phyloP scores from a whole-genome alignment of 495 filamentous ascomycete species.

The Penicillium goetzii region DNA sequence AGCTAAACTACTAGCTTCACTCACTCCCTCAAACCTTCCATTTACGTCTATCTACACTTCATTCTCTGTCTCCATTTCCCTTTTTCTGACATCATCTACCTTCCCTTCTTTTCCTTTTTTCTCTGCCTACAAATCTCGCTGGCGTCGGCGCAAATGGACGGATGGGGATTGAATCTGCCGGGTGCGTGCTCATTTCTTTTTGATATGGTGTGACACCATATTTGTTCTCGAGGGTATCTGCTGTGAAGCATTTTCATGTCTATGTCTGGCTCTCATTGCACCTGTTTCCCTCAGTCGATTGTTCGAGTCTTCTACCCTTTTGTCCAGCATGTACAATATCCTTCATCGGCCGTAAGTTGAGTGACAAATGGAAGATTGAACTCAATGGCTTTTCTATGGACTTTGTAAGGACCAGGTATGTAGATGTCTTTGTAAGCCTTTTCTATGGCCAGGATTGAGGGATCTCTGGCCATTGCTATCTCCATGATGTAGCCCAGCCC shows the following conservation, averaged over 20 bases:
- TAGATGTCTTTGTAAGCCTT: too few species aligned
- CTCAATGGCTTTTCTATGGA: too few species aligned
- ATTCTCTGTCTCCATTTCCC: background rate
- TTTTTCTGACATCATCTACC: background rate
- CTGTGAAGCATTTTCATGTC: background rate
- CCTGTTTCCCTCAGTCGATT: conserved; percentile 3
- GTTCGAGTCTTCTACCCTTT: conserved; percentile 1
- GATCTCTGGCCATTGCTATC: too few species aligned
- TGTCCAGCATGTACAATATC: conserved; percentile 29
- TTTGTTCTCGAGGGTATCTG: conserved; percentile 5
- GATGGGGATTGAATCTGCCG: background rate
- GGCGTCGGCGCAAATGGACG: conserved; percentile 19
- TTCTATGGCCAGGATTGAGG: too few species aligned
- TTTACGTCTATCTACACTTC: background rate
- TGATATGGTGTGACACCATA: conserved; percentile 11
- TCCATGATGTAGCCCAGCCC: too few species aligned
- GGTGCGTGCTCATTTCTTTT: background rate
- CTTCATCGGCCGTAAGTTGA: conserved; percentile 8
- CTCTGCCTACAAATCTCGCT: conserved; percentile 10
- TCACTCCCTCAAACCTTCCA: conserved; percentile 4
- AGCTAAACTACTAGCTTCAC: conserved; percentile 61
- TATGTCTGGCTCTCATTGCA: conserved; percentile 5
- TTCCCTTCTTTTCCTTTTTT: conserved; percentile 13
- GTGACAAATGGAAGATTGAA: conserved; percentile 2
- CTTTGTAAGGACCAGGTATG: too few species aligned